Evolutionary conservation across 2,329 filamentous ascomycete species (phyloP), one percentile per base, ranked within the genome.

Genomic region (Exserohilum rostratum): DNA sequence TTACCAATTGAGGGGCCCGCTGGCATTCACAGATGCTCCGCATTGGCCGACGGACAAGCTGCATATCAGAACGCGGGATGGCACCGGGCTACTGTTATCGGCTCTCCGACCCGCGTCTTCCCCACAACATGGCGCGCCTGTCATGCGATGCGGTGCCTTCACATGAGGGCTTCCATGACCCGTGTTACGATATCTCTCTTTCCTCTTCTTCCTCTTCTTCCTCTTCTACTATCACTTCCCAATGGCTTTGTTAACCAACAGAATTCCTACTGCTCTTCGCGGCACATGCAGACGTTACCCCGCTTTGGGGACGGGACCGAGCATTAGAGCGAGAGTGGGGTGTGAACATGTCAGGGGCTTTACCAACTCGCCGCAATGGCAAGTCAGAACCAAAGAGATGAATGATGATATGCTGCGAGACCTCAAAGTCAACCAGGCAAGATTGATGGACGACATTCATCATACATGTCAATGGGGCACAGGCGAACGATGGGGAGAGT

Each of bases 401-500:
- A 79, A 79, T 17, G 80, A 84, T 42, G 71, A 79, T 15, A 76
- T 84, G 33, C 73, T 87, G 31, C 75, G 74, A 34, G 78, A 76
- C 25, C 69, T 89, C 47, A 83, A 82, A 53, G 82, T 88, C 34
- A 81, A 88, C 59, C 79, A 83, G 62, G 76, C 79, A 12, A 80
- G 87, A 58, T 69, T 90, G 60, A 86, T 88, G 78, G 78, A 81
- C 22, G 83, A 86, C 55, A 78, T 90, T 11, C 88, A 90, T 70
- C 70, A 84, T 54, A 88, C 86, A 2, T 88, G 85, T 68, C 79
- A 86, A 75, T 90, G 86, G 82, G 88, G 88, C 0, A 81, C 78
- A 39, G 88, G 87, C 0, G 81, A 87, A 59, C 76, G 80, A 75
- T 90, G 87, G 86, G 87, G 87, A 75, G 79, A 82, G 87, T 87